phyloP scores from a whole-genome alignment of 176 grass and related monocot species.

The maize (Zea mays) region DNA sequence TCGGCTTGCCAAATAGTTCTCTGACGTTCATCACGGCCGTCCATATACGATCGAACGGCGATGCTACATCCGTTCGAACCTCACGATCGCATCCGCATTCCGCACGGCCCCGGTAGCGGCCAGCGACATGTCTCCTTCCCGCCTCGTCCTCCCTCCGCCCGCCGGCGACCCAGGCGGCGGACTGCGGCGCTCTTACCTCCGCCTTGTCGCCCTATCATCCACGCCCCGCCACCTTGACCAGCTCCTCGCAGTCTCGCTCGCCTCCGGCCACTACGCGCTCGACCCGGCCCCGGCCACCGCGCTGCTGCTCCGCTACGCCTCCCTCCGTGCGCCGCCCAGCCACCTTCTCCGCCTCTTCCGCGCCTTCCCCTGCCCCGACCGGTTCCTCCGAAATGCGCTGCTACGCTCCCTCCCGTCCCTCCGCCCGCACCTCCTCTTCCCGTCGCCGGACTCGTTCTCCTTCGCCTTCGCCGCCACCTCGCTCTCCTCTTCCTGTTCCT shows the following conservation, averaged over 20 bases:
- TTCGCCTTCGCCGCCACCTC: constrained; percentile 48
- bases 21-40: background rate
- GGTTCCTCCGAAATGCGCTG: constrained; percentile 65
- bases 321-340: constrained; percentile 41
- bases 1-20: background rate
- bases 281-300: constrained; percentile 42
- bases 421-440: constrained; percentile 43
- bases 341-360: constrained; percentile 65
- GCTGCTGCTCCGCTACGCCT: constrained; percentile 65
- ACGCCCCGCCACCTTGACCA: constrained; percentile 61
- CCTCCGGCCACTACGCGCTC: constrained; percentile 45
- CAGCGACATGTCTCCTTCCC: constrained; percentile 35
- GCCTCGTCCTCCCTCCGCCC: background rate
- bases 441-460: constrained; percentile 55
- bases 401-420: constrained; percentile 60
- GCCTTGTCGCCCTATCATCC: constrained; percentile 48
- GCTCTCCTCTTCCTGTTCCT: constrained; percentile 47
- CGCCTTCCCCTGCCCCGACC: constrained; percentile 44
- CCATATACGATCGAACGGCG: constrained; percentile 5
- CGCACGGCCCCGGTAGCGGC: background rate
- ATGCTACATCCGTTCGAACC: background rate
- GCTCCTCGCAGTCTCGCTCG: constrained; percentile 55
- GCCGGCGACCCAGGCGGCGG: constrained; percentile 21
- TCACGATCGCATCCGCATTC: background rate
- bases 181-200: constrained; percentile 39